Base-by-base conservation (phyloP, 768 basidiomycete genomes). In the Amanita phalloides region DNA sequence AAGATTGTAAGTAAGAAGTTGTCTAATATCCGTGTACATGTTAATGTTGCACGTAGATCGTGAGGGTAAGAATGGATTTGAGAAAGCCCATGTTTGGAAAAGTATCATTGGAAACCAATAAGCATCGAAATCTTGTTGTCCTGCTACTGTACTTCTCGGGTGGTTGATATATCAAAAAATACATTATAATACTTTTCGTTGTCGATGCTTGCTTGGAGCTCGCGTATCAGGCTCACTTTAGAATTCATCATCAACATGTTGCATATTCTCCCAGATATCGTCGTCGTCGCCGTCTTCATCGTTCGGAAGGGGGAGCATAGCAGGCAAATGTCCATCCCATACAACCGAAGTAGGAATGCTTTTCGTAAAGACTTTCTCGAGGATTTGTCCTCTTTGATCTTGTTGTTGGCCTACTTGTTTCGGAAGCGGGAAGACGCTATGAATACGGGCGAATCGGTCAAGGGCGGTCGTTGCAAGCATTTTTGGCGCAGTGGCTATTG, bases 51-150 rank as follows among this genome's bases (percentile, higher is more conserved):
- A 54, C 23, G 50, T 46, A 90, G 85, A 90, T 63, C 86, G 81
- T 67, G 65, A 69, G 38, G 86, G 82, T 33, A 67, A 60, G 57
- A 96, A 97, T 61, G 95, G 95, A 3, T 97, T 97, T 64, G 95
- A 97, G 68, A 83, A 81, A 56, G 93, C 84, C 6, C 83, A 81
- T 56, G 82, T 72, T 13, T 98, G 94, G 95, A 78, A 83, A 68
- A 90, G 87, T 60, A 73, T 83, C 62, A 91, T 93, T 58, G 91
- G 78, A 46, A 64, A 71, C 46, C 57, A 68, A 55, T 68, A 61
- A 54, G 20, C 48, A 52, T 57, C 32, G 35, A 20, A 39, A 32
- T 39, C n/a, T 9, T 30, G 9, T 30, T 35, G 23, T 14, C 17
- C 2, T n/a, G n/a, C 21, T 10, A 17, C 35, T 32, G 11, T 49